Conservation (phyloP, 257 asterid genomes). For the Verbena officinalis region DNA sequence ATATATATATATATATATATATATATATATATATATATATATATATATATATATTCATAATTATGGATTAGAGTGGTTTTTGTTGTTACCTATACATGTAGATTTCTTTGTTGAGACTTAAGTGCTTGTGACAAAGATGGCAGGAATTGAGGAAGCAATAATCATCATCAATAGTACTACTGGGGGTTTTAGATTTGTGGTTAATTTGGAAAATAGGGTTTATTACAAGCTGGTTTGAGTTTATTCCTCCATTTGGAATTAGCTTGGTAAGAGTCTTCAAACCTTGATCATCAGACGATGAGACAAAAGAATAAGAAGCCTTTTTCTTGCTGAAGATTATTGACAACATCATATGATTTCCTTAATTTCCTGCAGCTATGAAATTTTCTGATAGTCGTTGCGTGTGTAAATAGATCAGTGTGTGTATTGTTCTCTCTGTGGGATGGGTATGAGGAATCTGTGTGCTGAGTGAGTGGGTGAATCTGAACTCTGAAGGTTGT, state of each 20-base stretch:
- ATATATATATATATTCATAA: too few relatives aligned
- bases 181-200: neutral
- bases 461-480: conserved; percentile 7
- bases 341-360: conserved; percentile 36
- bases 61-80: neutral
- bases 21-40: too few relatives aligned
- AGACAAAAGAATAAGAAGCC: conserved; percentile 17
- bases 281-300: conserved; percentile 34
- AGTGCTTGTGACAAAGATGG: conserved; percentile 48
- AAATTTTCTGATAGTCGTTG: too few relatives aligned
- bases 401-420: neutral
- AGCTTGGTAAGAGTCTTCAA: conserved; percentile 34
- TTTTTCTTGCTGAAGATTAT: conserved; percentile 43
- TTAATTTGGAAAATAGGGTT: conserved; percentile 38
- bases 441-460: neutral
- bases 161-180: neutral
- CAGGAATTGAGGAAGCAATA: conserved; percentile 45
- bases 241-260: too few relatives aligned
- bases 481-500: conserved; percentile 15
- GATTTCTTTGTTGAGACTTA: conserved; percentile 37
- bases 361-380: neutral
- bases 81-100: conserved; percentile 45
- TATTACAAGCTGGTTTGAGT: conserved; percentile 31
- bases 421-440: neutral
- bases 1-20: too few relatives aligned